These are phyloP conservation scores for Pseudonitzschia delicatissima DNA, from an alignment of 108 stramenopile species.

Conservation along the genomic window DNA sequence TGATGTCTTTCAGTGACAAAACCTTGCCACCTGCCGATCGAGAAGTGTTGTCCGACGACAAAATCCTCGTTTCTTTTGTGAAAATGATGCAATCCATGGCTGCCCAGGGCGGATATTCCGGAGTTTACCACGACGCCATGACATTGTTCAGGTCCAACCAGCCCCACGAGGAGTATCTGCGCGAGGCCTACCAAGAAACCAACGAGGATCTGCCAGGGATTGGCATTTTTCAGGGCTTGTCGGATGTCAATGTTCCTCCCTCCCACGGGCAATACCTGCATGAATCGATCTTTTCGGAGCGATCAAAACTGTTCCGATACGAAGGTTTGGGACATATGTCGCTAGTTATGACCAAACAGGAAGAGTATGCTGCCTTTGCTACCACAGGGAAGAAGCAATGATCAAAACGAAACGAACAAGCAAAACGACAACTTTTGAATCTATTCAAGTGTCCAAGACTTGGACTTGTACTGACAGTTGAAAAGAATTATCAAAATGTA, in stretches of 20 bases:
- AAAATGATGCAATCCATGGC: not conserved
- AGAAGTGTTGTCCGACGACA: not conserved
- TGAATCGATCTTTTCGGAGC: not conserved
- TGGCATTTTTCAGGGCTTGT: not conserved
- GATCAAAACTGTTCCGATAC: conserved; percentile 2
- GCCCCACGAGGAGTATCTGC: not conserved
- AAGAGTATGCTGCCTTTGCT: not conserved
- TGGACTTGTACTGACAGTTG: no score
- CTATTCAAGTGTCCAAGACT: no score
- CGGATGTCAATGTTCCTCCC: not conserved
- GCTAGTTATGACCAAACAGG: not conserved
- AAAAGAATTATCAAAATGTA: no score
- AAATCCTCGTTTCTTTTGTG: not conserved
- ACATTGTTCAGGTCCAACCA: not conserved
- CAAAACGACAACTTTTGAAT: no score
- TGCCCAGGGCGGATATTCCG: not conserved
- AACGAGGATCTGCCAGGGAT: no score
- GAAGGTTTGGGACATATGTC: conserved; percentile 4
- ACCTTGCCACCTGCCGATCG: not conserved
- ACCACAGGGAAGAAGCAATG: not conserved
- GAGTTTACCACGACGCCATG: not conserved
- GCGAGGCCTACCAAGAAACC: not conserved
- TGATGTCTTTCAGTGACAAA: not conserved
- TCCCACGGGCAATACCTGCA: conserved; percentile 1
- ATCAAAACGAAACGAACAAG: not conserved